A percentile compares a stretch with the other conserved stretches of the same genome.
Evolutionary conservation across 106 monocot genomes (phyloP).

Genomic region (Allium fistulosum): DNA sequence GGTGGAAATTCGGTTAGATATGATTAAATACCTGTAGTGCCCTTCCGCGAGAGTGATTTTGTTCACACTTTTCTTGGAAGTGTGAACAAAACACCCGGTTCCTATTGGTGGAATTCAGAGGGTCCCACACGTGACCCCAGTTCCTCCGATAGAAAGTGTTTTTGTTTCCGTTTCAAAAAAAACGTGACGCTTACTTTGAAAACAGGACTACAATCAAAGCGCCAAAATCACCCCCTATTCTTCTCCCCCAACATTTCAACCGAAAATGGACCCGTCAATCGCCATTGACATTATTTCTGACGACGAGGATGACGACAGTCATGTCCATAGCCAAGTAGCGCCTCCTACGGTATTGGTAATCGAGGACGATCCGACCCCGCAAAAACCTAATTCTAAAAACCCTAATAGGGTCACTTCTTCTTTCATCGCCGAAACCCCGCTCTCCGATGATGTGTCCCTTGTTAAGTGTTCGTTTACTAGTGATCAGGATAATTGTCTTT

Average conservation of each 20-base stretch:
- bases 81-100: too few relatives aligned
- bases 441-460: slow-evolving; percentile 5
- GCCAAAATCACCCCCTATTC: not conserved
- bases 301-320: slow-evolving; percentile 1
- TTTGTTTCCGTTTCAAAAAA: too few relatives aligned
- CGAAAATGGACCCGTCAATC: slow-evolving; percentile 5
- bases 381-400: not conserved
- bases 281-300: not conserved
- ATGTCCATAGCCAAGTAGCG: not conserved
- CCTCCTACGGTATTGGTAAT: slow-evolving; percentile 8
- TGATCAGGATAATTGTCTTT: too few relatives aligned
- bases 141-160: too few relatives aligned
- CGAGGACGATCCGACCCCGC: slow-evolving; percentile 10
- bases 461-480: slow-evolving; percentile 3
- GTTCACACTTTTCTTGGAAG: too few relatives aligned
- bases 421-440: slow-evolving; percentile 8
- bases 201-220: not conserved
- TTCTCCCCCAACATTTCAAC: not conserved
- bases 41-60: too few relatives aligned
- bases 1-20: too few relatives aligned
- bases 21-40: too few relatives aligned
- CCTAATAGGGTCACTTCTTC: not conserved
- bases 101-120: too few relatives aligned
- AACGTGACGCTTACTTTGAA: not conserved
- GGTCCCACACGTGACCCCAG: too few relatives aligned